Base-by-base conservation (phyloP, 495 filamentous ascomycete genomes). In the Trichoderma orchidacearum region DNA sequence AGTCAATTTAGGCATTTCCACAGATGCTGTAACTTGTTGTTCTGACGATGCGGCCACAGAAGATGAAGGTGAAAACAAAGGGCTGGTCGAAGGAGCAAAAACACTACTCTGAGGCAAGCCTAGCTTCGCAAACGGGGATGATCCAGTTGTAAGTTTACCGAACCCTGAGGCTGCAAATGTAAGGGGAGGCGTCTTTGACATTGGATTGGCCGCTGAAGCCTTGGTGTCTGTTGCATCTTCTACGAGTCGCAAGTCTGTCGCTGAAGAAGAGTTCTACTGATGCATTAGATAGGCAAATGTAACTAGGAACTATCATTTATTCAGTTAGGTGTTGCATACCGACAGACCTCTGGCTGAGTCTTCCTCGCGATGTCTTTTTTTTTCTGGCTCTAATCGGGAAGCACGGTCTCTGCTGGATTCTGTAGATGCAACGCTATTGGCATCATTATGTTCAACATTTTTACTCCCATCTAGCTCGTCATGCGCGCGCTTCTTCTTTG, bases 401-500 rank as follows among this genome's bases (percentile, higher is more conserved):
- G 71, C 70, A 41, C 76, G 67, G 57, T 60, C 71, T 30, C 68
- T 57, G 17, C 59, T 54, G n/a, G 60, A 60, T 28, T 63, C 57
- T 36, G 48, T 71, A 52, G 74, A 68, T 34, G 67, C 63, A 34
- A 66, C 68, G 53, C 68, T 68, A 58, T 62, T 60, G 15, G 61
- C 57, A 28, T 66, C 67, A 7, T 53, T 56, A 18, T 57, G 36
- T 3, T 62, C 62, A 1, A 60, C 58, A 30, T 74, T 72, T 53
- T 63, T 66, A 38, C 64, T 59, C 34, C 68, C 62, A 45, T 79
- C 75, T 1, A 79, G 68, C 61, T 79, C 73, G 55, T 76, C 75
- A 56, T 75, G 74, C 28, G 73, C 75, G 52, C 78, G 67, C 66
- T 81, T 81, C 67, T 80, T 81, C 70, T 80, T 81, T 30, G 78